Base-by-base conservation (phyloP, 1,284 basidiomycete species). In the Rhodotorula sp. region DNA sequence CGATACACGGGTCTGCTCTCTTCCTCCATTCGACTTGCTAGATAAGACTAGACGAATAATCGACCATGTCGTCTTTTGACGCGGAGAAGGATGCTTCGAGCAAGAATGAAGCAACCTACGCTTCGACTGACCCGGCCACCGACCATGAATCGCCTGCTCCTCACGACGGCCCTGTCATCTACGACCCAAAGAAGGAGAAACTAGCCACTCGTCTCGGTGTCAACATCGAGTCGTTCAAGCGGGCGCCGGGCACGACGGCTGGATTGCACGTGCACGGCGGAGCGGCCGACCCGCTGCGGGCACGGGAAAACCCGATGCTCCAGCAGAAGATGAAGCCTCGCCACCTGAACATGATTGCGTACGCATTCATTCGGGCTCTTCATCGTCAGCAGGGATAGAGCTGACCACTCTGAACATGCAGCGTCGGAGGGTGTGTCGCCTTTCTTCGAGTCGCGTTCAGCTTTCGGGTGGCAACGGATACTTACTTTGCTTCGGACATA, bases 161-260 rank as follows among this genome's bases (percentile, higher is more conserved):
- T n/a, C 29, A 17, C 15, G 29, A 42, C 1, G 55, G 72, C 66
- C n/a, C 42, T 18, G 53, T 17, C 20, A 29, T 62, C 5, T 83
- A 83, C 69, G 82, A 83, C 72, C 82, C 82, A 3, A 76, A 73
- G 56, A 74, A 80, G 70, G 83, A 83, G 77, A 75, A 69, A 12
- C 56, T 76, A 46, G 68, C 67, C 71, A 83, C 83, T 4, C 78
- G 82, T 6, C 68, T 80, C 12, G 83, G 83, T 63, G 73, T 83
- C 63, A 82, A 71, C 60, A 62, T 74, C 20, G 80, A 82, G 75
- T 80, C 79, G 46, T 83, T 81, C 79, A 82, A 82, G 77, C 79
- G 78, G 12, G 83, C 83, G 20, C 83, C 83, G 1, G 82, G 81
- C 44, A 66, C 77, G 6, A 81, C 80, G 29, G 67, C 68, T 22